These are phyloP conservation scores for Litchi chinensis DNA, from an alignment of 345 rosid species.

Conservation along the genomic window DNA sequence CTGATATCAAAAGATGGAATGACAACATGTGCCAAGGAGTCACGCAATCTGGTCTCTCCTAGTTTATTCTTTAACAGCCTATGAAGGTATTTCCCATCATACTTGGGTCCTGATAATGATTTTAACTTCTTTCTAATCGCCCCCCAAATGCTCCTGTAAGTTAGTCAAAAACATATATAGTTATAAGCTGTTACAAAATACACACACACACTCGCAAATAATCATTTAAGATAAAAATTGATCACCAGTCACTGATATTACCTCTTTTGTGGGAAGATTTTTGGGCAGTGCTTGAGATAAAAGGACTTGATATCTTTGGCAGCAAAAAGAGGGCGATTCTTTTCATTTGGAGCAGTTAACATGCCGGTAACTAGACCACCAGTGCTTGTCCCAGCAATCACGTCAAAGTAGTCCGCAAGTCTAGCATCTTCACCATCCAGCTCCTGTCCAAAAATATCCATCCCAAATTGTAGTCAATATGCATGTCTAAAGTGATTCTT, in stretches of 20 bases:
- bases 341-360: conserved; percentile 49
- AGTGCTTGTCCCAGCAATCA: conserved; percentile 55
- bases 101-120: conserved; percentile 47
- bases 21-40: conserved; percentile 46
- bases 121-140: conserved; percentile 26
- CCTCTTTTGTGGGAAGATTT: conserved; percentile 45
- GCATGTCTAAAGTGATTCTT: neutral
- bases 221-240: neutral
- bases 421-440: conserved; percentile 53
- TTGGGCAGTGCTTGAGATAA: conserved; percentile 43
- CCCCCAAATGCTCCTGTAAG: conserved; percentile 13
- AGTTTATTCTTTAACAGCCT: conserved; percentile 35
- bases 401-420: conserved; percentile 57
- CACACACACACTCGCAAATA: too few species aligned
- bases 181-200: too few species aligned
- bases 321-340: conserved; percentile 50
- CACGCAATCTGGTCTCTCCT: conserved; percentile 34
- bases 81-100: conserved; percentile 48
- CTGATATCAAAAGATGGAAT: conserved; percentile 62
- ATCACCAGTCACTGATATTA: neutral
- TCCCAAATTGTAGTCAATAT: neutral
- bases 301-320: conserved; percentile 51
- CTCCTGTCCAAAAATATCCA: conserved; percentile 21
- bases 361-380: conserved; percentile 60
- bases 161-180: too few species aligned